Percentiles rank a stretch among this genome's conserved stretches.
These are phyloP conservation scores for Ceratobasidium sp. DNA, from an alignment of 1,284 basidiomycete species.

Conservation along the genomic window DNA sequence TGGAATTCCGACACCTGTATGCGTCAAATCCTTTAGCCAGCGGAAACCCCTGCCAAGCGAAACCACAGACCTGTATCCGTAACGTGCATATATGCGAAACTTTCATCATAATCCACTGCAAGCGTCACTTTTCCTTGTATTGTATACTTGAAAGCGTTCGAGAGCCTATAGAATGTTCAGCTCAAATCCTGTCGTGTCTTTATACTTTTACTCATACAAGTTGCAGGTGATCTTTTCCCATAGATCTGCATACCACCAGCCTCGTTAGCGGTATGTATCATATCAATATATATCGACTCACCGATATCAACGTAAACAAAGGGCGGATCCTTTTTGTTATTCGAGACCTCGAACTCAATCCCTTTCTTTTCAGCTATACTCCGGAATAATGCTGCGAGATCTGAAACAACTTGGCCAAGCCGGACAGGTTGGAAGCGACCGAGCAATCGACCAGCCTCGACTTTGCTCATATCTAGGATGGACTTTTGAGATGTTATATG, in stretches of 20 bases:
- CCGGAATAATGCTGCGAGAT: constrained; percentile 52
- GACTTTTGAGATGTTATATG: background rate
- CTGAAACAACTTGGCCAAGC: constrained; percentile 49
- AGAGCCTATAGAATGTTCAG: constrained; percentile 42
- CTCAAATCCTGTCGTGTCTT: background rate
- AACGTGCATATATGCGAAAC: constrained; percentile 15
- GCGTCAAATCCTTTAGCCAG: too few species aligned
- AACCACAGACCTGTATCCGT: constrained; percentile 12
- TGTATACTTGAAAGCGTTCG: constrained; percentile 53
- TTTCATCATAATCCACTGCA: constrained; percentile 43
- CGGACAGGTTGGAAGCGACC: constrained; percentile 51
- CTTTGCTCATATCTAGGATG: constrained; percentile 35
- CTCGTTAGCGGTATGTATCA: background rate
- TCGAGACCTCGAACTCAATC: constrained; percentile 41
- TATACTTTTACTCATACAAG: background rate
- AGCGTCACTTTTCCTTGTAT: constrained; percentile 48
- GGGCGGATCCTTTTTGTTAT: background rate
- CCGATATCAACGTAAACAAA: constrained; percentile 18
- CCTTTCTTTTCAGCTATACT: constrained; percentile 51
- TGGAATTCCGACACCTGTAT: constrained; percentile 52
- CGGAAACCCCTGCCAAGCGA: background rate
- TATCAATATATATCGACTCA: background rate
- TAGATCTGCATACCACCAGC: constrained; percentile 44
- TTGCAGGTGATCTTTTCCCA: constrained; percentile 53
- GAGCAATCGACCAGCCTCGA: constrained; percentile 28